A percentile compares a stretch with the other conserved stretches of the same genome.
Evolutionary conservation across 2,329 filamentous ascomycete genomes (phyloP).

Genomic region (Fusarium cicatricum): DNA sequence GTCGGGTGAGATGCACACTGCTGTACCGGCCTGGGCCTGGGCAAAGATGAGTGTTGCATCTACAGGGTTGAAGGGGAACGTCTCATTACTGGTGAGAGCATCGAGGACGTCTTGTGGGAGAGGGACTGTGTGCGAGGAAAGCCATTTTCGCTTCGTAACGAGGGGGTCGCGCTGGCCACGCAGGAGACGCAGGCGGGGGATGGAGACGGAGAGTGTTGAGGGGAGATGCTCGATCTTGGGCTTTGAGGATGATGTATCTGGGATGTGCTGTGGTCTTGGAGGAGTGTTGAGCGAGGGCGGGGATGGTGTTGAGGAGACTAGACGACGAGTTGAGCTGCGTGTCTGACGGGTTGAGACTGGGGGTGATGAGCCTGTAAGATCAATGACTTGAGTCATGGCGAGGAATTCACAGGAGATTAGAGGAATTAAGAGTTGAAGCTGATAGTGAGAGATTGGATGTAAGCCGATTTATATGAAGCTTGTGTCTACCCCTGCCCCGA

Average conservation of each 20-base stretch:
- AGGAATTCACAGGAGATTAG: neutral
- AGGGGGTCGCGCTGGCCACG: constrained; percentile 9
- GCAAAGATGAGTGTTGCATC: constrained; percentile 55
- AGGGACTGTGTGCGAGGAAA: constrained; percentile 28
- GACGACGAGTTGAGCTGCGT: constrained; percentile 20
- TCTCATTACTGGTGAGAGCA: neutral
- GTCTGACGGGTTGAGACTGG: constrained; percentile 10
- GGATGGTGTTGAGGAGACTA: neutral
- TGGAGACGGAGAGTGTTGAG: neutral
- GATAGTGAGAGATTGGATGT: neutral
- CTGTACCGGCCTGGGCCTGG: constrained; percentile 59
- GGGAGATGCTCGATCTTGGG: constrained; percentile 2
- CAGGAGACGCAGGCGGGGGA: neutral
- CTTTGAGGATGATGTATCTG: neutral
- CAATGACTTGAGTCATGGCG: constrained; percentile 11
- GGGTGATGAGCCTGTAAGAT: neutral
- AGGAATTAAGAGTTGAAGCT: neutral
- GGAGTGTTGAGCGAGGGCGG: neutral
- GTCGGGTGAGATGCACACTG: constrained; percentile 54
- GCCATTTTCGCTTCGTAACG: constrained; percentile 27
- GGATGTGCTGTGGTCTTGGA: neutral
- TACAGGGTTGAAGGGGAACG: constrained; percentile 9
- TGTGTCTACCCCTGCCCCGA: neutral
- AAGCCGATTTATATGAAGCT: constrained; percentile 5
- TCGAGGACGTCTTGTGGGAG: constrained; percentile 16